Evolutionary conservation across 495 filamentous ascomycete genomes (phyloP).

Genomic region (Collariella sp.): DNA sequence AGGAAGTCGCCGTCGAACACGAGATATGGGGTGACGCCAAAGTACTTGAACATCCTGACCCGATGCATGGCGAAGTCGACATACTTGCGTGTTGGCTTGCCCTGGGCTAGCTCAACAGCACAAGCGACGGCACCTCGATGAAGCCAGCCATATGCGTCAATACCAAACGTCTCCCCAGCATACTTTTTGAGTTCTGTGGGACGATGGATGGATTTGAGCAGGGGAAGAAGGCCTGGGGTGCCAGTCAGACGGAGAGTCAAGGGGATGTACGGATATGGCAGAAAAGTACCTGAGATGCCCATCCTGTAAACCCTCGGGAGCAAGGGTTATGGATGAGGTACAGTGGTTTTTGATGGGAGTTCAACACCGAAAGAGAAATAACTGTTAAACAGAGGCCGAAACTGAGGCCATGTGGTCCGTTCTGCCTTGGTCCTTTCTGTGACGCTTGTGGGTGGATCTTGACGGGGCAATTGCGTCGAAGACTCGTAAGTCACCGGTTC

Average conservation of each 20-base stretch:
- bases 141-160: conserved; percentile 98
- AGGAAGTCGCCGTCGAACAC: conserved; percentile 96
- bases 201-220: conserved; percentile 93
- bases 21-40: conserved; percentile 83
- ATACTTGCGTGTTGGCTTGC: conserved; percentile 77
- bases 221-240: conserved; percentile 65
- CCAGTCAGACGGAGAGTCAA: conserved; percentile 13
- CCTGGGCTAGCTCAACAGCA: conserved; percentile 81
- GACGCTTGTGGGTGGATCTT: not conserved
- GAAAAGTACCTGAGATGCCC: conserved; percentile 59
- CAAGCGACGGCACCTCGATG: conserved; percentile 89
- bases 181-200: conserved; percentile 80
- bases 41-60: conserved; percentile 86
- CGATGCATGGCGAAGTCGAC: conserved; percentile 87
- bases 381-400: conserved; percentile 1
- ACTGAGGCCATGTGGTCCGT: conserved; percentile 9
- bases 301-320: conserved; percentile 35
- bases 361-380: not conserved
- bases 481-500: conserved; percentile 9
- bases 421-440: not conserved
- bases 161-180: conserved; percentile 75
- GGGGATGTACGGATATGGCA: not conserved
- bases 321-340: conserved; percentile 7
- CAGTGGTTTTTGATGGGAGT: not conserved
- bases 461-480: not conserved